Evolutionary conservation across 768 basidiomycete genomes (phyloP), one percentile per base, ranked within the genome.

Genomic region (Suillus plorans): DNA sequence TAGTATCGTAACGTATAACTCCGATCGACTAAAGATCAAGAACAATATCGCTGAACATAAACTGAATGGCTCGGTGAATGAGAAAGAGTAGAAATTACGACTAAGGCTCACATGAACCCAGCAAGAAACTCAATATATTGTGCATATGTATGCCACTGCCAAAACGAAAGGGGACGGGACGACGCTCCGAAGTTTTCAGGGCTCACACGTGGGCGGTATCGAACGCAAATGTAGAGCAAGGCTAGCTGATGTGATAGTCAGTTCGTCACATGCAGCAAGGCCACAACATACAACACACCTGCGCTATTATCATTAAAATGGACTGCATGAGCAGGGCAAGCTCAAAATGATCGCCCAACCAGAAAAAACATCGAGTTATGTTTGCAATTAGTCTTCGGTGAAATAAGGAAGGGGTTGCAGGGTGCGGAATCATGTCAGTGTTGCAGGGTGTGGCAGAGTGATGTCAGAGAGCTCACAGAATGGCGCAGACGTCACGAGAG

Each of bases 361-460:
- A 95, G 78, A 94, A 95, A 81, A 94, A 95, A 75, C 93, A 95
- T 71, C 93, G 84, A 31, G 90, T 89, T 61, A 94, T 92, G 75
- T 95, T 95, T 59, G 92, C 91, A 65, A 91, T 81, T 39, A 94
- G 80, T 69, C 91, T 92, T 61, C 31, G 22, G 61, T 37, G 34
- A 59, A 59, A 41, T 18, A 28, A 63, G 53, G 64, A 22, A 31
- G 31, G 22, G 41, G 74, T 61, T 69, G 62, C 52, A 50, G 28
- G 55, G 41, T 47, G 64, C 41, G 61, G 13, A 49, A 63, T 61
- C 47, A 60, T 61, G 65, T 44, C 28, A 47, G 28, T 22, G 72
- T 58, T 71, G 65, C 60, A 50, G 28, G 53, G 36, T 47, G 66
- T 34, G 60, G 16, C 37, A 61, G 16, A 45, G 53, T 41, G 60